Evolutionary conservation across 768 basidiomycete species (phyloP).

Genomic region (Mycena metata): DNA sequence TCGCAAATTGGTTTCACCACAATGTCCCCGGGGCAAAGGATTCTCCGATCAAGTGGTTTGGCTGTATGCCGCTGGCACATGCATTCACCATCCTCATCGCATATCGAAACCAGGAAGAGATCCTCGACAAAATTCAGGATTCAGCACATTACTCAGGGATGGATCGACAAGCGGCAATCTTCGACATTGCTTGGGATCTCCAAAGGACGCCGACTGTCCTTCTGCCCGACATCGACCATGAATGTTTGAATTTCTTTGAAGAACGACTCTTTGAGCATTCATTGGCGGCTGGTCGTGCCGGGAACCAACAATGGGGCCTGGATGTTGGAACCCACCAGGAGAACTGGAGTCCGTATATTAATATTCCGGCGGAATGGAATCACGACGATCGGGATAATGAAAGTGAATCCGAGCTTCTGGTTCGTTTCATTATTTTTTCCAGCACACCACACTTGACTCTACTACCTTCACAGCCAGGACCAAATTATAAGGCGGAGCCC

Average conservation of each 20-base stretch:
- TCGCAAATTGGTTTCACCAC: constrained; percentile 6
- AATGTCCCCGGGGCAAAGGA: not conserved
- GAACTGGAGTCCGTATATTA: constrained; percentile 37
- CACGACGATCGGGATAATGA: constrained; percentile 22
- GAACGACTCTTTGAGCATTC: constrained; percentile 31
- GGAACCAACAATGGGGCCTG: constrained; percentile 45
- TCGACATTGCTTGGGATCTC: constrained; percentile 5
- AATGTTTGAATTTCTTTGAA: not conserved
- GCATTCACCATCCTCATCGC: constrained; percentile 13
- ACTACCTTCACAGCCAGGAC: not conserved
- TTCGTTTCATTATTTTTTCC: not conserved
- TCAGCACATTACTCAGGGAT: not conserved
- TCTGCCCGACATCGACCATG: constrained; percentile 6
- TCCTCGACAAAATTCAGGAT: not conserved
- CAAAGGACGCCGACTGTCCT: not conserved
- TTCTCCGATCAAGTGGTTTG: not conserved
- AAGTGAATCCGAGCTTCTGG: constrained; percentile 15
- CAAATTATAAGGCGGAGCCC: not conserved
- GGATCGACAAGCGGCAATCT: not conserved
- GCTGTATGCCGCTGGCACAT: constrained; percentile 3
- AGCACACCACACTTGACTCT: too few species aligned
- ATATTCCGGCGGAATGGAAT: constrained; percentile 31
- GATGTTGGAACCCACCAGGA: constrained; percentile 43
- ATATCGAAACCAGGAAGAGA: not conserved
- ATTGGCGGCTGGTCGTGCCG: constrained; percentile 35